Base-by-base conservation (phyloP, 1,284 basidiomycete genomes). In the Porphyrellus sp. region DNA sequence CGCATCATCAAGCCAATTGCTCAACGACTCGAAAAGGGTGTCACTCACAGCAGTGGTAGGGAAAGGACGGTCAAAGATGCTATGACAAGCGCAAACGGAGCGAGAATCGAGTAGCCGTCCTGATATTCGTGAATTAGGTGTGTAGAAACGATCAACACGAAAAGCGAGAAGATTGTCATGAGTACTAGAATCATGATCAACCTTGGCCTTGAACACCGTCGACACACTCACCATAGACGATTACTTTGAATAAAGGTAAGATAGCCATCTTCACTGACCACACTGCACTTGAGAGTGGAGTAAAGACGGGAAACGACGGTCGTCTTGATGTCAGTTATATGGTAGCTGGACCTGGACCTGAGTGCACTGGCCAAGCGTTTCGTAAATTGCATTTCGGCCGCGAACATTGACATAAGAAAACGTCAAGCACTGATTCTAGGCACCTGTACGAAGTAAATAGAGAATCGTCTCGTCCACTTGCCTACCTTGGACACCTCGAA, bases 1-100 rank as follows among this genome's bases (percentile, higher is more conserved):
- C 20, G 13, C 28, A 31, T 24, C 18, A 30, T 62, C 31, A 53
- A 45, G 31, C 31, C 12, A 16, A 18, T n/a, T 18, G 34, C 28
- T 9, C 9, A 40, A 40, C n/a, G 9, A 41, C 11, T 33, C 1
- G 11, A 31, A 20, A n/a, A 16, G 2, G 8, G 5, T 25, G 15
- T 43, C 27, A 49, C 68, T 57, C 45, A 69, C 67, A 59, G 46
- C 9, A 68, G 2, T 3, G 59, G 59, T 21, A 69, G 57, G n/a
- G 56, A 49, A n/a, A 67, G 4, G 33, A 53, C 25, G 7, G 65
- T 56, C 25, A 67, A 28, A 43, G 23, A 47, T 31, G 51, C 46
- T 8, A 37, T 49, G 12, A 21, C 55, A 20, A 64, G 18, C 7
- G 55, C 63, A 13, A 69, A 25, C 2, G 55, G 56, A 28, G n/a